Base-by-base conservation (phyloP, 2,329 filamentous ascomycete species). In the Nemania diffusa region DNA sequence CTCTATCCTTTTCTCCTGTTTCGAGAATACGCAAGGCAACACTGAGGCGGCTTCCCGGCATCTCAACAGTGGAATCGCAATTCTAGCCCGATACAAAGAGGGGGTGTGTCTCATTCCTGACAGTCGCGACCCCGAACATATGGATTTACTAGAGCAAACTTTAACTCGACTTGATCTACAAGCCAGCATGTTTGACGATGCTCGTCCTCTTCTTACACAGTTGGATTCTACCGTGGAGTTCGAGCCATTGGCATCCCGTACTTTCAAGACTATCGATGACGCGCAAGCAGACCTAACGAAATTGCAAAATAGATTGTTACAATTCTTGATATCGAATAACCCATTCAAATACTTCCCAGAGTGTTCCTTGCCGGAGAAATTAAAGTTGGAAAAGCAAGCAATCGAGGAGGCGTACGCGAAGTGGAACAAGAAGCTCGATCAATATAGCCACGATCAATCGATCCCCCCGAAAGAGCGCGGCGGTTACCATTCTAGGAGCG, bases 111-210 rank as follows among this genome's bases (percentile, higher is more conserved):
- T 40, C 20, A 3, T 27, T 3, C n/a, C 32, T 11, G 13, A 53
- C 9, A 50, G 20, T 46, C 26, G n/a, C n/a, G 34, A 58, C 20
- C 2, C 32, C 24, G 55, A 58, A 34, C 24, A 46, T 20, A 5
- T 64, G 27, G 34, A 52, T 37, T 17, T 58, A 20, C 24, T 64
- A 34, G 55, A 58, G 37, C 46, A 58, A 32, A 58, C 46, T 17
- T 13, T 64, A 52, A n/a, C 53, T 58, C 53, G 55, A 22, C 32
- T 64, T 15, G 62, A 64, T 46, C 42, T 64, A 29, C 62, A 64
- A 46, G 62, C 62, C 6, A 64, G 53, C 37, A 64, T 64, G 53
- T 64, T 64, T 26, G 55, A 64, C 13, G 55, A 58, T 57, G 34
- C 32, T 52, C 62, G 62, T n/a, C 46, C 32, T 0, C 62, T 34